These are phyloP conservation scores for Acer negundo DNA, from an alignment of 345 rosid genomes.

Conservation along the genomic window DNA sequence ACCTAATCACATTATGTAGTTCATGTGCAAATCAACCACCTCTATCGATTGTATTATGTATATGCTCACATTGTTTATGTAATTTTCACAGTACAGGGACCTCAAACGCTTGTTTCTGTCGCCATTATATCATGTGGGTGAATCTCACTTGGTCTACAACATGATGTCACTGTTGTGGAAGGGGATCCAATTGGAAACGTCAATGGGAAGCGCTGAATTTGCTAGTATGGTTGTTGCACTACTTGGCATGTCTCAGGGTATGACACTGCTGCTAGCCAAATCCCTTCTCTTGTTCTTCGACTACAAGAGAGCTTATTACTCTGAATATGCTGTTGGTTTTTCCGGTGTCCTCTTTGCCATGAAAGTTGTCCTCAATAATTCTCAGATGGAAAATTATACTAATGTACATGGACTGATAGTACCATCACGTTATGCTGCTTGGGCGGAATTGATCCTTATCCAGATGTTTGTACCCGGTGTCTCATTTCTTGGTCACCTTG, in stretches of 20 bases:
- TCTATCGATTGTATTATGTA: neutral
- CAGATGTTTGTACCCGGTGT: constrained; percentile 88
- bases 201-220: constrained; percentile 89
- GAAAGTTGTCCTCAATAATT: constrained; percentile 90
- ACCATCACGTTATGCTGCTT: constrained; percentile 82
- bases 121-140: constrained; percentile 80
- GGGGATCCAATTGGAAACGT: constrained; percentile 79
- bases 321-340: constrained; percentile 77
- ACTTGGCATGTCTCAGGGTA: constrained; percentile 86
- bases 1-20: too few species aligned
- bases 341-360: constrained; percentile 92
- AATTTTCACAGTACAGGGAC: constrained; percentile 60
- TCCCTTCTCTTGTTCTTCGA: constrained; percentile 62
- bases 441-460: constrained; percentile 90
- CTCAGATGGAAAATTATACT: constrained; percentile 59
- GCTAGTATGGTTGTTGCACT: constrained; percentile 71
- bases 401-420: constrained; percentile 69
- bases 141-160: constrained; percentile 84
- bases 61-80: neutral
- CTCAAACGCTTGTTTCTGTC: constrained; percentile 80
- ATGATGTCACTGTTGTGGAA: constrained; percentile 96
- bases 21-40: neutral
- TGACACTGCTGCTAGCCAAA: constrained; percentile 70
- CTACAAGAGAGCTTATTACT: constrained; percentile 60
- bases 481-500: constrained; percentile 94